A percentile compares a stretch with the other conserved stretches of the same genome.
Evolutionary conservation across 2,329 filamentous ascomycete species (phyloP).

Genomic region (Allantophomopsis lycopodina): DNA sequence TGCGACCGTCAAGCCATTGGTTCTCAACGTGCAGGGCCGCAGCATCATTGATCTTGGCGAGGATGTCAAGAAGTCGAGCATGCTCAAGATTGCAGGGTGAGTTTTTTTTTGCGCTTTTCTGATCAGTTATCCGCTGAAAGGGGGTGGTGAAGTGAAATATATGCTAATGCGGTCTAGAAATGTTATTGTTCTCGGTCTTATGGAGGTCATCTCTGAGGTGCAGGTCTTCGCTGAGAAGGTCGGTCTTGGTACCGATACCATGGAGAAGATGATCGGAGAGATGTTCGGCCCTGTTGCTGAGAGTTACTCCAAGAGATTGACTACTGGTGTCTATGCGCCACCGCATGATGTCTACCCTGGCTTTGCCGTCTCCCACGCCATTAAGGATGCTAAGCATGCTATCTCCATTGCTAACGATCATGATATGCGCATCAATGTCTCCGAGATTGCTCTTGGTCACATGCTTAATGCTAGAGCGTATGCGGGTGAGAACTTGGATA

Average conservation of each 20-base stretch:
- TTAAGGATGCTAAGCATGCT: too few species aligned
- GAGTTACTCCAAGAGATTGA: conserved; percentile 27
- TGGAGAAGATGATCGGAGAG: conserved; percentile 27
- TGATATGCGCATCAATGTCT: too few species aligned
- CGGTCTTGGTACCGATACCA: conserved; percentile 23
- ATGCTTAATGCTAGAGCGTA: too few species aligned
- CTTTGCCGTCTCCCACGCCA: too few species aligned
- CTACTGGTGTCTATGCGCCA: conserved; percentile 26
- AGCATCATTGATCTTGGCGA: conserved; percentile 26
- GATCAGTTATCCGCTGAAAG: too few species aligned
- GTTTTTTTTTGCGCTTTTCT: conserved; percentile 4
- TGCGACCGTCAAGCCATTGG: conserved; percentile 22
- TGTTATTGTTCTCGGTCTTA: conserved; percentile 25
- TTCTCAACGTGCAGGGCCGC: conserved; percentile 27
- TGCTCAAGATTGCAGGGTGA: conserved; percentile 28
- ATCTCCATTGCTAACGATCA: too few species aligned
- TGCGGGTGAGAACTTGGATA: too few species aligned
- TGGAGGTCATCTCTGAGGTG: conserved; percentile 29
- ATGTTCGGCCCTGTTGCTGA: conserved; percentile 27
- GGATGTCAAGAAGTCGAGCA: conserved; percentile 24
- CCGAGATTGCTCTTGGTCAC: too few species aligned
- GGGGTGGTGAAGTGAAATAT: too few species aligned
- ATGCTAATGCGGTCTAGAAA: conserved; percentile 13
- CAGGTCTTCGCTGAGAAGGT: conserved; percentile 31
- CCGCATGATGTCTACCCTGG: conserved; percentile 10